A percentile compares a stretch with the other conserved stretches of the same genome.
Evolutionary conservation across 1,284 basidiomycete genomes (phyloP).

Genomic region (Ustilago tritici): DNA sequence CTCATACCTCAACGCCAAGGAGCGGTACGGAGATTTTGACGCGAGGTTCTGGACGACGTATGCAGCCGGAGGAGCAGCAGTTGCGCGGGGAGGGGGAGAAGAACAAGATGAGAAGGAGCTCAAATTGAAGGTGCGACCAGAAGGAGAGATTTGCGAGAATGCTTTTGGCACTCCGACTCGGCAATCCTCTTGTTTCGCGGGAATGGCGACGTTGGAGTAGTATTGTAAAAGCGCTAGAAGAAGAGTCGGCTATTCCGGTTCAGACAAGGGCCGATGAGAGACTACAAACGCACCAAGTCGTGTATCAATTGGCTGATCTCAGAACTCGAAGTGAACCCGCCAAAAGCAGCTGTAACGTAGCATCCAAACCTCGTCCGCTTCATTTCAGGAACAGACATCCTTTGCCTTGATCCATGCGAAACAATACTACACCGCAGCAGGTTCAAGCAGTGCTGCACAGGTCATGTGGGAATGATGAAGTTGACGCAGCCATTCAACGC

Average conservation of each 20-base stretch:
- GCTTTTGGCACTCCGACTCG: constrained; percentile 20
- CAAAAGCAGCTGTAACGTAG: neutral
- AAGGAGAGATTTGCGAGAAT: constrained; percentile 25
- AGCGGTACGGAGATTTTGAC: neutral
- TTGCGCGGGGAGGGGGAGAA: neutral
- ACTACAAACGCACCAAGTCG: neutral
- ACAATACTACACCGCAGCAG: neutral
- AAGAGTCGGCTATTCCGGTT: constrained; percentile 2
- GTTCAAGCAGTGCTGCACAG: too few species aligned
- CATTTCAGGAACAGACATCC: neutral
- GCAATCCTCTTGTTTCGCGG: constrained; percentile 7
- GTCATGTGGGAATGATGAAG: too few species aligned
- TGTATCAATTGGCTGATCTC: neutral
- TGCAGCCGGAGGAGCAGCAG: too few species aligned
- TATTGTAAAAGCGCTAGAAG: neutral
- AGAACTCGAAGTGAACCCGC: neutral
- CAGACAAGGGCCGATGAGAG: neutral
- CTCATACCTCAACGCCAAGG: neutral
- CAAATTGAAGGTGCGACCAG: neutral
- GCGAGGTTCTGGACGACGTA: neutral
- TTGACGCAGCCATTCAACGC: too few species aligned
- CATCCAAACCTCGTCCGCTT: neutral
- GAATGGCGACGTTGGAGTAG: neutral
- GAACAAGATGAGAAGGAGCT: neutral
- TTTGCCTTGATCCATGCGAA: neutral